phyloP scores from a whole-genome alignment of 352 stramenopile genomes.

The Albugo candida region DNA sequence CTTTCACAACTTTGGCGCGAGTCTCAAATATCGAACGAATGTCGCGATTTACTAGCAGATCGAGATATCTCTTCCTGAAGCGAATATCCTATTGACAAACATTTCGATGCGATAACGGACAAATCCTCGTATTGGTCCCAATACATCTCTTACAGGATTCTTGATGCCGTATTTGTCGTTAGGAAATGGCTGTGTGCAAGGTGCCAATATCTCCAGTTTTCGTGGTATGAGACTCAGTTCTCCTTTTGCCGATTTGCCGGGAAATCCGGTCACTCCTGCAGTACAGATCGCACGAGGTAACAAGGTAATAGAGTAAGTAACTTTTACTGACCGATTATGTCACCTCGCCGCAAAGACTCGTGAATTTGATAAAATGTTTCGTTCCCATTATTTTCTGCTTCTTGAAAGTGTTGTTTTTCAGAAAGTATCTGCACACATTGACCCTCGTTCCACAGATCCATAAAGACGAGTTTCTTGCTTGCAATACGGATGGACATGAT shows the following conservation, averaged over 20 bases:
- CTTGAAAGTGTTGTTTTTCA: conserved; percentile 51
- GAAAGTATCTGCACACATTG: conserved; percentile 52
- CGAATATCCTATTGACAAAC: conserved; percentile 88
- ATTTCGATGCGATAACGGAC: conserved; percentile 9
- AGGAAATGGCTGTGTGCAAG: conserved; percentile 81
- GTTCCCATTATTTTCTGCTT: conserved; percentile 11
- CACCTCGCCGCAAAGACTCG: conserved; percentile 51
- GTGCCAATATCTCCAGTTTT: conserved; percentile 85
- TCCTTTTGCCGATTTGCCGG: conserved; percentile 62
- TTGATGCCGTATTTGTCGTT: conserved; percentile 92
- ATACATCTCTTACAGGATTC: conserved; percentile 24
- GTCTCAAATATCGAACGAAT: conserved; percentile 87
- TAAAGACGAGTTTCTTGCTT: conserved; percentile 71
- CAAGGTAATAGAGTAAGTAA: neutral
- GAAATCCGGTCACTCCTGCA: conserved; percentile 39
- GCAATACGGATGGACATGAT: conserved; percentile 56
- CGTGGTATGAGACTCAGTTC: conserved; percentile 68
- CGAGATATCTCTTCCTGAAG: conserved; percentile 96
- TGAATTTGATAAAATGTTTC: conserved; percentile 38
- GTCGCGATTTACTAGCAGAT: conserved; percentile 92
- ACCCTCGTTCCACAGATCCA: conserved; percentile 50
- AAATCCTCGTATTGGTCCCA: neutral
- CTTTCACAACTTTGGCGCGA: conserved; percentile 62
- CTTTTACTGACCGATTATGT: conserved; percentile 34
- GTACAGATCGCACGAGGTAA: neutral